Percentiles rank a stretch among this genome's conserved stretches.
These are phyloP conservation scores for Boletus vinaceobasis DNA, from an alignment of 768 basidiomycete species.

Conservation along the genomic window DNA sequence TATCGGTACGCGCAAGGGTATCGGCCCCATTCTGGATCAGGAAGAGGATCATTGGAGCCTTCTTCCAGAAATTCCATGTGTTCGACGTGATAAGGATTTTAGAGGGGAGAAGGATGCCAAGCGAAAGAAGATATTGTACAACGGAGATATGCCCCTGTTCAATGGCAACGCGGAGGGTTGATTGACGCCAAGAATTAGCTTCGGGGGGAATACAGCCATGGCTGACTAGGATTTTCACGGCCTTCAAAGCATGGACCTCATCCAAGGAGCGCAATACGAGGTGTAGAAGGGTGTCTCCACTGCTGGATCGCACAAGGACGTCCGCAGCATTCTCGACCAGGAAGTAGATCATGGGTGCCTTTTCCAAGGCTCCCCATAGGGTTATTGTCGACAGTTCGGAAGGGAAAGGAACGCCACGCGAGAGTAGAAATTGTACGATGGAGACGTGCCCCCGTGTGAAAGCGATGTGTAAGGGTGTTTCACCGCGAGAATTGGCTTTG, in stretches of 20 bases:
- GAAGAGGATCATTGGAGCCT: not conserved
- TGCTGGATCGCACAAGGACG: not conserved
- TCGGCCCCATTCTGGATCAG: not conserved
- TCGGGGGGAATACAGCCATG: not conserved
- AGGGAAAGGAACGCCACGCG: not conserved
- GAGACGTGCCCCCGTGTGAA: not conserved
- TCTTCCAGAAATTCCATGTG: not conserved
- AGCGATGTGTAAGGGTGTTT: not conserved
- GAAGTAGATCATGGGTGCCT: not conserved
- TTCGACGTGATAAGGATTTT: not conserved
- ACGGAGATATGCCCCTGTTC: not conserved
- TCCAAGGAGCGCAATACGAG: not conserved
- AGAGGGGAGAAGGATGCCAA: not conserved
- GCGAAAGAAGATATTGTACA: not conserved
- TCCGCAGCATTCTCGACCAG: not conserved
- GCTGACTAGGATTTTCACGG: not conserved
- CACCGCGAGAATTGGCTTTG: too few species aligned
- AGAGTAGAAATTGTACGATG: not conserved
- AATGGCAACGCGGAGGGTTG: not conserved
- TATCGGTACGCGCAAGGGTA: not conserved
- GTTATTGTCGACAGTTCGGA: not conserved
- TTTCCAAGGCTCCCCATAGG: not conserved
- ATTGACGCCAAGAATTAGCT: not conserved
- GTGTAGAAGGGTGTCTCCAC: not conserved
- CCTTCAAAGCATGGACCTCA: not conserved